phyloP scores from a whole-genome alignment of 108 stramenopile species.

The Schizochytrium sp. region DNA sequence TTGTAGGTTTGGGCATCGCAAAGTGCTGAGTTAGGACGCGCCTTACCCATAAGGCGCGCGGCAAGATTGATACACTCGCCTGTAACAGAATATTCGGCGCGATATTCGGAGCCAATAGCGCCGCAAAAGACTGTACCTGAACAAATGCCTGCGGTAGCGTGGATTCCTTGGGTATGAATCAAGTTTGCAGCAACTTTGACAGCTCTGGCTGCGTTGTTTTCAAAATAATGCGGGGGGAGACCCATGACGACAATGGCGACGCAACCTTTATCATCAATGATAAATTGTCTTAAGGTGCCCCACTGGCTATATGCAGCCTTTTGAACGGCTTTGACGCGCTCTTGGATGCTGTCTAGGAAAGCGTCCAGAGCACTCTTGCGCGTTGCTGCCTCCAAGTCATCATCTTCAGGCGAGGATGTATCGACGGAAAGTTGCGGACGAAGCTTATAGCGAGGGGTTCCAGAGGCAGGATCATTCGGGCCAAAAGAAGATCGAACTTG shows the following conservation, averaged over 20 bases:
- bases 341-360: slow-evolving; percentile 40
- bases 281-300: slow-evolving; percentile 64
- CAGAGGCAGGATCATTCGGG: not conserved
- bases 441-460: not conserved
- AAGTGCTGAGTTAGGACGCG: slow-evolving; percentile 56
- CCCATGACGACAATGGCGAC: slow-evolving; percentile 63
- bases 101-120: slow-evolving; percentile 57
- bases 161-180: slow-evolving; percentile 42
- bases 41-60: slow-evolving; percentile 70
- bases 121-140: slow-evolving; percentile 64
- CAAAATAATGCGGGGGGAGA: slow-evolving; percentile 45
- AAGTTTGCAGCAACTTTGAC: slow-evolving; percentile 49
- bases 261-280: slow-evolving; percentile 68
- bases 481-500: too few species aligned
- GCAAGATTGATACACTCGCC: slow-evolving; percentile 67
- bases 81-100: slow-evolving; percentile 66
- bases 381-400: not conserved
- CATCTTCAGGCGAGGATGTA: not conserved
- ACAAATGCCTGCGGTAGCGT: slow-evolving; percentile 58
- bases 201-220: slow-evolving; percentile 55
- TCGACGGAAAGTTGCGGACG: not conserved
- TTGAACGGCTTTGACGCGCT: slow-evolving; percentile 60
- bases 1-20: slow-evolving; percentile 50
- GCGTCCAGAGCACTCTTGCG: not conserved
- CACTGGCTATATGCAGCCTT: slow-evolving; percentile 55